These are phyloP conservation scores for Aspergillus egyptiacus DNA, from an alignment of 495 filamentous ascomycete genomes.

Conservation along the genomic window DNA sequence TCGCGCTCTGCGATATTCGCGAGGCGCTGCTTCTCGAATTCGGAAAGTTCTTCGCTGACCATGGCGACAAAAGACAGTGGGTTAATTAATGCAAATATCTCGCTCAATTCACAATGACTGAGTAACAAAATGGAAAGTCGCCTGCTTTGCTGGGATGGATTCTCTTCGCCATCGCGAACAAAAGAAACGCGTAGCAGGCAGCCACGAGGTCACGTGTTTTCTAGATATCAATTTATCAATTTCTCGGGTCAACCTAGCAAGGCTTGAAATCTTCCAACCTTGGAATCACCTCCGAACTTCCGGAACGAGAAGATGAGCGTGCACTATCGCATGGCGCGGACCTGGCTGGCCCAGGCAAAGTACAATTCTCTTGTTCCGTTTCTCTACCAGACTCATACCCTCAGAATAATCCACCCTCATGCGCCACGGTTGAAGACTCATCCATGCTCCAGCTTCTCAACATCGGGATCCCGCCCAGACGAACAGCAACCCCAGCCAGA, in stretches of 20 bases:
- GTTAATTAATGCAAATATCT: neutral
- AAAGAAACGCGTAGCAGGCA: constrained; percentile 9
- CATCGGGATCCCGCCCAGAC: constrained; percentile 5
- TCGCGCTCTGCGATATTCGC: constrained; percentile 71
- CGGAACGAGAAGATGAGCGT: constrained; percentile 4
- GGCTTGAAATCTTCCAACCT: neutral
- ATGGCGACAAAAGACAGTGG: constrained; percentile 4
- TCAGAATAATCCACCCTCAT: constrained; percentile 24
- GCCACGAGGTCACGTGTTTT: constrained; percentile 19
- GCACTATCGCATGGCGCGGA: constrained; percentile 15
- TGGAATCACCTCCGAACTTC: neutral
- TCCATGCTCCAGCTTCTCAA: constrained; percentile 6
- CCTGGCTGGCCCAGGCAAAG: constrained; percentile 19
- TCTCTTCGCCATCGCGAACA: neutral
- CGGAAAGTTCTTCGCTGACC: constrained; percentile 42
- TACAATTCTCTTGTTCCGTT: constrained; percentile 48
- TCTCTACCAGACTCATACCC: constrained; percentile 65
- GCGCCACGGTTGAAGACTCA: constrained; percentile 12
- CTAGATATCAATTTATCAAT: no score
- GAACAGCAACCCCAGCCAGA: neutral
- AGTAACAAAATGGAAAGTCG: neutral
- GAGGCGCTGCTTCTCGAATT: constrained; percentile 64
- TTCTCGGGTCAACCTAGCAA: neutral
- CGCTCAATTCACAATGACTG: neutral
- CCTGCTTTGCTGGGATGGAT: no score